Conservation (phyloP, 2,329 filamentous ascomycete genomes). For the Xylariaceae sp. region DNA sequence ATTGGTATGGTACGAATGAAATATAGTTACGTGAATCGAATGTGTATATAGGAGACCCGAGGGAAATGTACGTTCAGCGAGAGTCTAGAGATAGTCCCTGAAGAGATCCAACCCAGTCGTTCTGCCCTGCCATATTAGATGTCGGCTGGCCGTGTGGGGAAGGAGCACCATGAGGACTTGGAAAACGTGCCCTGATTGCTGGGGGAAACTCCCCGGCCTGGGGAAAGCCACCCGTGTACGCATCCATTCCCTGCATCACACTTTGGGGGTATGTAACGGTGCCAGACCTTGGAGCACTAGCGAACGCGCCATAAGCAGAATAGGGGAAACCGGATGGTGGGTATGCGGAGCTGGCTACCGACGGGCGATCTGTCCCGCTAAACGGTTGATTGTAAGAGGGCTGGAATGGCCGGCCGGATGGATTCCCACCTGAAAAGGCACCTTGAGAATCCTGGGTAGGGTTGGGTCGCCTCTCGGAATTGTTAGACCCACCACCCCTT, state of each 20-base stretch:
- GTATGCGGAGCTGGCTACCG: conserved; percentile 43
- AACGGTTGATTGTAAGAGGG: conserved; percentile 47
- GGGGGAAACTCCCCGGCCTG: conserved; percentile 48
- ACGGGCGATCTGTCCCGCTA: conserved; percentile 45
- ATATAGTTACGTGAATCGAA: conserved; percentile 38
- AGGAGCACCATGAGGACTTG: conserved; percentile 38
- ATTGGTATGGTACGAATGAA: conserved; percentile 25
- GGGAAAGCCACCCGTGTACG: conserved; percentile 45
- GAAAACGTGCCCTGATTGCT: conserved; percentile 44
- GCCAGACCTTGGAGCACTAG: conserved; percentile 42
- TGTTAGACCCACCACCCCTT: conserved; percentile 48
- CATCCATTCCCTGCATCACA: conserved; percentile 46
- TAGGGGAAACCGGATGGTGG: conserved; percentile 45
- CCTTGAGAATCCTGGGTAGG: conserved; percentile 44
- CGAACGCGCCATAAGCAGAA: conserved; percentile 49
- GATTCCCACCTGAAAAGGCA: conserved; percentile 41
- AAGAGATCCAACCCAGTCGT: conserved; percentile 66
- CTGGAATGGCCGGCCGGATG: conserved; percentile 47
- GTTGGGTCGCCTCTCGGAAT: conserved; percentile 53
- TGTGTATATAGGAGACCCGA: conserved; percentile 8
- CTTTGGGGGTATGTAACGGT: conserved; percentile 43
- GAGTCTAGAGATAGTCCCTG: conserved; percentile 74
- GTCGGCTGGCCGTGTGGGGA: conserved; percentile 40
- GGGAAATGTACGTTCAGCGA: conserved; percentile 42
- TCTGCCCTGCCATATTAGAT: conserved; percentile 45